Evolutionary conservation across 805 yeast species (phyloP), one percentile per base, ranked within the genome.

Genomic region (Zygoascus tannicola): DNA sequence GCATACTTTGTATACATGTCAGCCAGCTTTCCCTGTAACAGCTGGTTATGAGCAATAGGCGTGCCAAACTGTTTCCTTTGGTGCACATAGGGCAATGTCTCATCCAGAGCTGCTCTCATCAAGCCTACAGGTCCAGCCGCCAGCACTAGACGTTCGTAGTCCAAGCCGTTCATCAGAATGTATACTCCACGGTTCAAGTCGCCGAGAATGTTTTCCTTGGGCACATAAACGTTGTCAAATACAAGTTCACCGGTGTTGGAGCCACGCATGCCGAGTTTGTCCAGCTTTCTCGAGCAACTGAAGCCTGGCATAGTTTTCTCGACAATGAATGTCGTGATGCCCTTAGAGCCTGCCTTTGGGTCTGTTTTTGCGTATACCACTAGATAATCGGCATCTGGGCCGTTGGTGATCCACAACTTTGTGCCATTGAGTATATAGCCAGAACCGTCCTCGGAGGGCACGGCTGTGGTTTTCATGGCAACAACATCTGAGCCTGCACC

Each of bases 341-440:
- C 63, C 39, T 50, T 55, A 34, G 59, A 50, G 2, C 60, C 60
- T 4, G 59, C 59, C 12, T 46, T 38, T 2, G 58, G 60, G 23
- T 57, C 59, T 2, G 63, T 58, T 48, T 58, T 58, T 23, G 63
- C 63, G 41, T 58, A 58, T 18, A 58, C 62, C 2, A 58, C 60
- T 19, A 58, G 41, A 16, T 48, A 45, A 42, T 58, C 57, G n/a
- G 61, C 60, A 38, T 59, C 61, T 2, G 63, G 63, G 4, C 63
- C 63, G 44, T 58, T 58, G 40, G 63, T 58, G 51, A 58, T 58
- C 63, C 63, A 58, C 56, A 58, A 53, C 46, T 58, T 58, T 34
- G 62, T 48, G 7, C 63, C 63, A 41, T 56, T 58, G 32, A 58
- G 45, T 3, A 53, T 28, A 41, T 53, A 58, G 12, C 59, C 59